A percentile compares a stretch with the other conserved stretches of the same genome.
Evolutionary conservation across 2,329 filamentous ascomycete species (phyloP).

Genomic region (Fusarium graminum): DNA sequence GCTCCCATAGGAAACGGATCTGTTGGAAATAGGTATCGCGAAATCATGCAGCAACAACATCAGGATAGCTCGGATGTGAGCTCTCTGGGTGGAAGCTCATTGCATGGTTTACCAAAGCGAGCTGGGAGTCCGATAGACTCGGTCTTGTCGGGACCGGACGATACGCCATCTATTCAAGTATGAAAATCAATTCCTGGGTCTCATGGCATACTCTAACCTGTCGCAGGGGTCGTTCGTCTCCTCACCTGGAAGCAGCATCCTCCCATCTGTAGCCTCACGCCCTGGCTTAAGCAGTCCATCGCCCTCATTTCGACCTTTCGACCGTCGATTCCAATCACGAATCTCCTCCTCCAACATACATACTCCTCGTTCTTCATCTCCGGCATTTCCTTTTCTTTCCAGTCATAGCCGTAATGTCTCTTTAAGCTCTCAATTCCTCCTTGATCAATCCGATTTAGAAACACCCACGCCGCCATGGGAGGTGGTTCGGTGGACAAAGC

Average conservation of each 20-base stretch:
- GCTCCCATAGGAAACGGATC: constrained; percentile 43
- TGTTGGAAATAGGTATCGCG: constrained; percentile 59
- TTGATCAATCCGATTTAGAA: constrained; percentile 74
- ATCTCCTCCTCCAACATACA: constrained; percentile 69
- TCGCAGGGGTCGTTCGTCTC: constrained; percentile 71
- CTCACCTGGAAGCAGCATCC: constrained; percentile 79
- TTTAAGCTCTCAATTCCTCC: constrained; percentile 75
- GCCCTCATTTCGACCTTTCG: constrained; percentile 91
- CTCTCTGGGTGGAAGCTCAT: constrained; percentile 61
- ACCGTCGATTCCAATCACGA: constrained; percentile 91
- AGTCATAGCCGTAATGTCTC: constrained; percentile 86
- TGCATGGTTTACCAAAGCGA: constrained; percentile 66
- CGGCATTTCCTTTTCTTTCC: constrained; percentile 81
- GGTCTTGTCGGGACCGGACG: constrained; percentile 79
- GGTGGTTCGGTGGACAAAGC: constrained; percentile 93
- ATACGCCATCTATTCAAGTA: constrained; percentile 87
- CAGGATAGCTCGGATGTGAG: constrained; percentile 66
- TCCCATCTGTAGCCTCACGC: constrained; percentile 76
- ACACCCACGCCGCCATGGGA: constrained; percentile 90
- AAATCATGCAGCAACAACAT: constrained; percentile 58
- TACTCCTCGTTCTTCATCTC: constrained; percentile 79
- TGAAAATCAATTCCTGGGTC: constrained; percentile 40
- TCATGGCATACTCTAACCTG: constrained; percentile 46
- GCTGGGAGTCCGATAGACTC: constrained; percentile 78
- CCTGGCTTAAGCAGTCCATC: constrained; percentile 77